phyloP scores from a whole-genome alignment of 2,329 filamentous ascomycete species.

The Nannizziopsis arthrosporioides region DNA sequence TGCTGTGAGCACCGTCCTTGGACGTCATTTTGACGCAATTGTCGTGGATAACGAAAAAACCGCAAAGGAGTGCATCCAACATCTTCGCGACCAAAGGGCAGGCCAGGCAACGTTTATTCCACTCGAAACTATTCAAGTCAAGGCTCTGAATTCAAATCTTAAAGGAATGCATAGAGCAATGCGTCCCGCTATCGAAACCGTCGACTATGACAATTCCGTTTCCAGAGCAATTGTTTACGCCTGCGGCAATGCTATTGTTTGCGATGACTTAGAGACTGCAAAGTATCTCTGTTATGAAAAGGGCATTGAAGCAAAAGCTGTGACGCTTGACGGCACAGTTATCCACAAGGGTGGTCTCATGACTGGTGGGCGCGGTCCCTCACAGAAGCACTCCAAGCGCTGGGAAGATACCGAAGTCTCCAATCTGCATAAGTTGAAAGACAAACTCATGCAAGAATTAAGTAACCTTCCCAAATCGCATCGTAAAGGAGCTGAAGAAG shows the following conservation, averaged over 20 bases:
- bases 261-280: constrained; percentile 73
- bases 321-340: constrained; percentile 87
- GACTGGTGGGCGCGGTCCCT: constrained; percentile 80
- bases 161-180: constrained; percentile 77
- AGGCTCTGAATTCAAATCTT: constrained; percentile 74
- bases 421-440: constrained; percentile 62
- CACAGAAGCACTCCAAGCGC: constrained; percentile 62
- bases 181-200: constrained; percentile 85
- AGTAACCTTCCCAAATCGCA: constrained; percentile 68
- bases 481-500: constrained; percentile 64
- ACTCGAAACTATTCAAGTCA: constrained; percentile 93
- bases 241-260: constrained; percentile 89
- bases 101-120: constrained; percentile 90
- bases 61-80: constrained; percentile 84
- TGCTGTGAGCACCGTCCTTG: constrained; percentile 82
- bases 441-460: constrained; percentile 66
- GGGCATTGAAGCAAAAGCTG: constrained; percentile 80
- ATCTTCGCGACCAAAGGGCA: constrained; percentile 79
- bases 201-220: constrained; percentile 79
- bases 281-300: constrained; percentile 81
- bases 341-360: constrained; percentile 95
- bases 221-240: constrained; percentile 91
- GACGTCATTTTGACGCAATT: constrained; percentile 85
- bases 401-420: constrained; percentile 89
- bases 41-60: constrained; percentile 93